Evolutionary conservation across 1,284 basidiomycete species (phyloP), one percentile per base, ranked within the genome.

Genomic region (Caloboletus inedulis): DNA sequence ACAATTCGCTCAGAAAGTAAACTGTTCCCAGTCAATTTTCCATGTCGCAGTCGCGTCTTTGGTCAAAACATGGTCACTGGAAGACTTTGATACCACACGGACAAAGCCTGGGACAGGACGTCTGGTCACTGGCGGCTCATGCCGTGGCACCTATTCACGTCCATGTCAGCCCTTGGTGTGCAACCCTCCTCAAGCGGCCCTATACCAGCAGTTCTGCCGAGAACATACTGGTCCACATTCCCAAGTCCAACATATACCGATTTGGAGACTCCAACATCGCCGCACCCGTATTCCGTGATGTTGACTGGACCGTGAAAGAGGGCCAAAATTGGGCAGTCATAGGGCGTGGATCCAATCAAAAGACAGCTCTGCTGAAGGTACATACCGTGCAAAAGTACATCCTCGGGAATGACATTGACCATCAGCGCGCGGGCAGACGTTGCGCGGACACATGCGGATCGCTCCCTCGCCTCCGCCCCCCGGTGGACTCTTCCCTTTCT

Each of bases 311-410:
- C 2, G 76, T 89, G 4, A 70, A 75, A 18, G 77, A 83, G 12
- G 74, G 75, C 31, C 78, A 88, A 61, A 84, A 76, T n/a, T 90
- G 89, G 88, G 88, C 85, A 0, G 75, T 91, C 18, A 74, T 90
- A 7, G 82, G 78, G 0, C 72, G 77, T 9, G 82, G 78, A 9
- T 73, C 76, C 54, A 72, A 78, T 57, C 73, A 77, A 63, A 80
- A 83, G 62, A 68, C 74, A 27, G 62, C 73, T 1, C 62, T 88
- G 19, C 78, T 91, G 47, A 79, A 86, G 74, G 89, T 87, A 61
- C 13, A n/a, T n/a, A 23, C 23, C 6, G 23, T 56, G 5, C n/a
- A 23, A 52, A 37, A 40, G 33, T 29, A 13, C 10, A 14, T 36
- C 29, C 19, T 27, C 12, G 13, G 18, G 31, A 44, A 27, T 21